A percentile compares a stretch with the other conserved stretches of the same genome.
phyloP scores from a whole-genome alignment of 208 protist genomes.

The Angomonas deanei region DNA sequence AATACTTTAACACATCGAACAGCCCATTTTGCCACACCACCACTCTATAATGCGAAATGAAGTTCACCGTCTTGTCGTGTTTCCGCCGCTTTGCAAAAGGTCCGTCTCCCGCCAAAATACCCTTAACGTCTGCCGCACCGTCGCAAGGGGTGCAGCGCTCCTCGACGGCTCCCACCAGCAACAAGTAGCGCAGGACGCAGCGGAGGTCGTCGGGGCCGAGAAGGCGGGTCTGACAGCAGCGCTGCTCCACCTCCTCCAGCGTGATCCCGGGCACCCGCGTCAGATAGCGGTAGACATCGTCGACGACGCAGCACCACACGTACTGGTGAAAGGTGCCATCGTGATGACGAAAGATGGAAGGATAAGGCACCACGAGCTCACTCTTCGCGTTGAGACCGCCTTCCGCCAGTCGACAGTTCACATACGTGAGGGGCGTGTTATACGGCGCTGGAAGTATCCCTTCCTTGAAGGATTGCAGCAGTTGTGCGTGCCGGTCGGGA shows the following conservation, averaged over 20 bases:
- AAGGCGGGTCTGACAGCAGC: slow-evolving; percentile 36
- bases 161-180: slow-evolving; percentile 17
- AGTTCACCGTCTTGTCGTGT: too few relatives aligned
- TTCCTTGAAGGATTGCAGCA: slow-evolving; percentile 1
- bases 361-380: slow-evolving; percentile 28
- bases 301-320: slow-evolving; percentile 66
- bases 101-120: too few relatives aligned
- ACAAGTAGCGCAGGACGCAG: slow-evolving; percentile 46
- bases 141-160: not conserved
- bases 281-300: slow-evolving; percentile 45
- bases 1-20: too few relatives aligned
- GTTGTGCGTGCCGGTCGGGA: not conserved
- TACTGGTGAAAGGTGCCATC: slow-evolving; percentile 75
- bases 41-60: too few relatives aligned
- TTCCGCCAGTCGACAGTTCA: not conserved
- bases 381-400: not conserved
- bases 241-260: slow-evolving; percentile 30
- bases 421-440: not conserved
- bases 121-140: not conserved
- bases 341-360: slow-evolving; percentile 82
- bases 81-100: too few relatives aligned
- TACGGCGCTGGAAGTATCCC: too few relatives aligned
- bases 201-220: slow-evolving; percentile 38
- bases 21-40: too few relatives aligned
- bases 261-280: slow-evolving; percentile 50